Percentiles rank a stretch among this genome's conserved stretches.
phyloP scores from a whole-genome alignment of 495 filamentous ascomycete species.

The Choiromyces venosus region DNA sequence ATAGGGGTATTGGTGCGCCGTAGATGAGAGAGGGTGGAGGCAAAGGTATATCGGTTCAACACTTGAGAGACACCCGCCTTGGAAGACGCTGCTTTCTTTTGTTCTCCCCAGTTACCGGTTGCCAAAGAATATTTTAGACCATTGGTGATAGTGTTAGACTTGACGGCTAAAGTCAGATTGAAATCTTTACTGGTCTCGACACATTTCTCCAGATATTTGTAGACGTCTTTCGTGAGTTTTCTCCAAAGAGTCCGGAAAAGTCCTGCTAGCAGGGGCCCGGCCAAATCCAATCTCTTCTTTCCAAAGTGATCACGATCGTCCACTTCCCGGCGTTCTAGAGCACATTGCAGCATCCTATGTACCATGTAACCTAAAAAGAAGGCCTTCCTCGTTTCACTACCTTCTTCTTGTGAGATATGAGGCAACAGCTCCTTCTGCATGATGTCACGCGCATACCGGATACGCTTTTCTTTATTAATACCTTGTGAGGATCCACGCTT shows the following conservation, averaged over 20 bases:
- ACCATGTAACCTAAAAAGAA: slow-evolving; percentile 99
- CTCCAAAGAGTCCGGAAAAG: slow-evolving; percentile 85
- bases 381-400: slow-evolving; percentile 93
- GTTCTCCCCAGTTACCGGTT: slow-evolving; percentile 99
- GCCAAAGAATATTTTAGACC: slow-evolving; percentile 93
- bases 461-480: slow-evolving; percentile 75
- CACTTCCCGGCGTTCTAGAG: slow-evolving; percentile 79
- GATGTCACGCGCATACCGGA: slow-evolving; percentile 84
- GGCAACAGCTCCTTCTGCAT: slow-evolving; percentile 95
- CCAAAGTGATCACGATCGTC: slow-evolving; percentile 99
- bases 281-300: slow-evolving; percentile 95
- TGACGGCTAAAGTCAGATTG: slow-evolving; percentile 80
- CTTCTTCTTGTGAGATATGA: slow-evolving; percentile 91
- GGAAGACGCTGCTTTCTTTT: slow-evolving; percentile 90
- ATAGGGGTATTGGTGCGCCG: slow-evolving; percentile 96
- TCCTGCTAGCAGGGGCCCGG: slow-evolving; percentile 85
- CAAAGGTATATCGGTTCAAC: slow-evolving; percentile 93
- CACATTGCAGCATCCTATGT: slow-evolving; percentile 84
- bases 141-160: slow-evolving; percentile 82
- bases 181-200: slow-evolving; percentile 85
- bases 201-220: slow-evolving; percentile 80
- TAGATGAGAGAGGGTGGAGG: slow-evolving; percentile 92
- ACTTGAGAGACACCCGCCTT: slow-evolving; percentile 98
- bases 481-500: slow-evolving; percentile 74
- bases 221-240: slow-evolving; percentile 80